phyloP scores from a whole-genome alignment of 2,329 filamentous ascomycete species.

The Didymella pomorum region DNA sequence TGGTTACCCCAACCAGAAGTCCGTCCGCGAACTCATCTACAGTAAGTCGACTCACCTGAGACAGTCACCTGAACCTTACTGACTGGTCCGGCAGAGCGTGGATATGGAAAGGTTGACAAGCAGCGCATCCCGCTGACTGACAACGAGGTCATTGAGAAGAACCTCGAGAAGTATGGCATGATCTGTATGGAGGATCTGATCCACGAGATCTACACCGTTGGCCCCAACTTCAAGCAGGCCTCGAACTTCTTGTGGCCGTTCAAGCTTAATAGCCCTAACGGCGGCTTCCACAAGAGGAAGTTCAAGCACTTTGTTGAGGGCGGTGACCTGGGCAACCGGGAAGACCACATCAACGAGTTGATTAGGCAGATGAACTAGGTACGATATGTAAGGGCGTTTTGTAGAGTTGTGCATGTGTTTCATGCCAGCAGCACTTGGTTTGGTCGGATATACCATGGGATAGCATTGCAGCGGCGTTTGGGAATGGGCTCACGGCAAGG shows the following conservation, averaged over 20 bases:
- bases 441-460: slow-evolving; percentile 23
- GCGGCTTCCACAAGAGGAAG: slow-evolving; percentile 95
- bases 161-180: slow-evolving; percentile 95
- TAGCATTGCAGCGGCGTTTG: slow-evolving; percentile 25
- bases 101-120: slow-evolving; percentile 99
- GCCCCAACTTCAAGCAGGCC: slow-evolving; percentile 98
- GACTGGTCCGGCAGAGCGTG: slow-evolving; percentile 64
- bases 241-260: slow-evolving; percentile 99
- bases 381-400: slow-evolving; percentile 19
- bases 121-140: slow-evolving; percentile 96
- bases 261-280: slow-evolving; percentile 98
- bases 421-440: slow-evolving; percentile 14
- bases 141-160: slow-evolving; percentile 97
- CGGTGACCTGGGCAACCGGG: slow-evolving; percentile 97
- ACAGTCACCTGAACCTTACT: slow-evolving; percentile 13
- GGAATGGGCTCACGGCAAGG: slow-evolving; percentile 17
- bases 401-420: slow-evolving; percentile 20
- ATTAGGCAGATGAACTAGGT: slow-evolving; percentile 98
- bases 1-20: slow-evolving; percentile 99
- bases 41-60: slow-evolving; percentile 88
- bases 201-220: slow-evolving; percentile 96
- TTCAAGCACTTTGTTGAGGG: slow-evolving; percentile 99
- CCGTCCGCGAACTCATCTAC: slow-evolving; percentile 98
- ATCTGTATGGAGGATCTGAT: slow-evolving; percentile 99
- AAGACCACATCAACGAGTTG: slow-evolving; percentile 96